phyloP scores from a whole-genome alignment of 2,329 filamentous ascomycete genomes.

The Alternaria postmessia region DNA sequence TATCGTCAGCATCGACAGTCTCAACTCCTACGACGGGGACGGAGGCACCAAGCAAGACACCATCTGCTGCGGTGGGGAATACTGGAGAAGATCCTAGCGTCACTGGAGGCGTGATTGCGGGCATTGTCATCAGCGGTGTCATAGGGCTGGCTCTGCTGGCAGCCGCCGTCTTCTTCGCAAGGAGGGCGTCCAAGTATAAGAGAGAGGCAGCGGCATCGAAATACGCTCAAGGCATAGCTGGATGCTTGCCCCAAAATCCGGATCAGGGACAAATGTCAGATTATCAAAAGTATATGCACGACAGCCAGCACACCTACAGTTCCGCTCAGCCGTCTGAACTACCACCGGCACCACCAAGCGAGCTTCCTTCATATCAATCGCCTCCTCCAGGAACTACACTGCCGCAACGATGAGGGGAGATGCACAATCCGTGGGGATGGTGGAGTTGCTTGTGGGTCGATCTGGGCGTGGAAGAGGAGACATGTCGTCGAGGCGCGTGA shows the following conservation, averaged over 20 bases:
- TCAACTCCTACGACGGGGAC: not conserved
- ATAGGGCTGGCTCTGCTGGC: conserved; percentile 19
- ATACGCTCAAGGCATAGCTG: not conserved
- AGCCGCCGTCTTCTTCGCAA: conserved; percentile 19
- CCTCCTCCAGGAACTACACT: not conserved
- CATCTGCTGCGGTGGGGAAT: no score
- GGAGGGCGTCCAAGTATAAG: conserved; percentile 9
- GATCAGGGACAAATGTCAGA: not conserved
- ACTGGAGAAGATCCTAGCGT: no score
- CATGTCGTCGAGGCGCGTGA: not conserved
- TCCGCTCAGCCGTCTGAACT: not conserved
- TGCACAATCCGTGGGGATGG: not conserved
- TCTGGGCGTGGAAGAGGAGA: not conserved
- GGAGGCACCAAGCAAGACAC: not conserved
- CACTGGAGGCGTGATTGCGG: conserved; percentile 17
- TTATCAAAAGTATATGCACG: not conserved
- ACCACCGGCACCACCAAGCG: not conserved
- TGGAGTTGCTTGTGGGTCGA: not conserved
- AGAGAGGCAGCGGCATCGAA: not conserved
- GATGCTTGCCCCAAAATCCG: not conserved
- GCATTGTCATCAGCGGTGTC: conserved; percentile 23
- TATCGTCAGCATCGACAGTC: not conserved
- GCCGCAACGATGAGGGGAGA: not conserved
- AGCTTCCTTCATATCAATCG: not conserved
- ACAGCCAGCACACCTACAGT: not conserved